Percentiles rank a stretch among this genome's conserved stretches.
phyloP scores from a whole-genome alignment of 345 rosid genomes.

The Crucihimalaya himalaica region DNA sequence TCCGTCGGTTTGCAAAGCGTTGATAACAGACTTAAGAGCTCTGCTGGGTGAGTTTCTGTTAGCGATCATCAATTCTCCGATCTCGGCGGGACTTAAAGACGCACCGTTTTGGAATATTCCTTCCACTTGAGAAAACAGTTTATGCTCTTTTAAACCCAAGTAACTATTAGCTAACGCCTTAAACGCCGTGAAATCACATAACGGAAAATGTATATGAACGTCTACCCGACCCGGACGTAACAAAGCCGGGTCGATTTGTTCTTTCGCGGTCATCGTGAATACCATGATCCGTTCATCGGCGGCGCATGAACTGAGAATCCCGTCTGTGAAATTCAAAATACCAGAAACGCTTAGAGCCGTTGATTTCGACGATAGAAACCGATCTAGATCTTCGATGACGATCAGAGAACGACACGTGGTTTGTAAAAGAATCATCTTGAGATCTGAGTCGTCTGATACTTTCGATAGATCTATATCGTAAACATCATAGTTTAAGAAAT shows the following conservation, averaged over 20 bases:
- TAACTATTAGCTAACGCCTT: slow-evolving; percentile 69
- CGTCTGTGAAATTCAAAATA: slow-evolving; percentile 64
- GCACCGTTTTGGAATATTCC: slow-evolving; percentile 75
- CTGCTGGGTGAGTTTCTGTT: slow-evolving; percentile 87
- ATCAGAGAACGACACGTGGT: slow-evolving; percentile 53
- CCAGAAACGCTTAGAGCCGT: slow-evolving; percentile 47
- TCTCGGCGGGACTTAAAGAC: slow-evolving; percentile 79
- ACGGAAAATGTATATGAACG: slow-evolving; percentile 81
- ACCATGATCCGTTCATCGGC: slow-evolving; percentile 75
- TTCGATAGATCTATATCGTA: slow-evolving; percentile 68
- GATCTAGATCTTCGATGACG: slow-evolving; percentile 71
- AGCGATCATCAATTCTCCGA: slow-evolving; percentile 87
- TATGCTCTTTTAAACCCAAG: slow-evolving; percentile 86
- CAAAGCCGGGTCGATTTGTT: slow-evolving; percentile 58
- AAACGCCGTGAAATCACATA: slow-evolving; percentile 78
- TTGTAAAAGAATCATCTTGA: slow-evolving; percentile 55
- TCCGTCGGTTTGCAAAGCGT: slow-evolving; percentile 73
- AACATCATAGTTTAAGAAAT: slow-evolving; percentile 63
- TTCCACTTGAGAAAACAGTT: slow-evolving; percentile 82
- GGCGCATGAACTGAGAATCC: slow-evolving; percentile 58
- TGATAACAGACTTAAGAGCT: slow-evolving; percentile 78
- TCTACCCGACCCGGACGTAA: slow-evolving; percentile 80
- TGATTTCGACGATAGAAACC: slow-evolving; percentile 52
- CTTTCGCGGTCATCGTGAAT: slow-evolving; percentile 65
- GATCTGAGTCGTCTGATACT: slow-evolving; percentile 58